phyloP scores from a whole-genome alignment of 1,284 basidiomycete species.

The Rhodotorula sp. region DNA sequence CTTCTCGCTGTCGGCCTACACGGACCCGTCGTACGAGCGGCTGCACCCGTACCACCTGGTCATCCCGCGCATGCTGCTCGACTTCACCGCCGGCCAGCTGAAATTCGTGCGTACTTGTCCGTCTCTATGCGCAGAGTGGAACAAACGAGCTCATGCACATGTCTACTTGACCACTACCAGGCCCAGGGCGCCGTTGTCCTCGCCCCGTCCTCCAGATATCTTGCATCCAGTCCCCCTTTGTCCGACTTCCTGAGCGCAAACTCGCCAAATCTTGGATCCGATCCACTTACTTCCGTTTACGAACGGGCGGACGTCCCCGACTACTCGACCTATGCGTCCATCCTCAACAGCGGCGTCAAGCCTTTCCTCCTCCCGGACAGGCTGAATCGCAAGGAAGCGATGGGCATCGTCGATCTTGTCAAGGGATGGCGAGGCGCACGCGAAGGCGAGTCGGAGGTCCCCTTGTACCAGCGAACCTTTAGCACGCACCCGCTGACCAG shows the following conservation, averaged over 20 bases:
- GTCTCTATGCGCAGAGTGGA: neutral
- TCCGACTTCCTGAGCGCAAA: slow-evolving; percentile 41
- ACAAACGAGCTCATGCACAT: no score
- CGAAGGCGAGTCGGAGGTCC: slow-evolving; percentile 43
- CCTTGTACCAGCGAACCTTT: neutral
- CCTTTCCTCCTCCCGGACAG: slow-evolving; percentile 48
- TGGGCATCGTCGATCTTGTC: slow-evolving; percentile 50
- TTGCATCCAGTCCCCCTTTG: slow-evolving; percentile 27
- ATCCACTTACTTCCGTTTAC: slow-evolving; percentile 46
- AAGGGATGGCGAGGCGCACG: slow-evolving; percentile 47
- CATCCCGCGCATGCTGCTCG: slow-evolving; percentile 72
- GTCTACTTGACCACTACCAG: slow-evolving; percentile 14
- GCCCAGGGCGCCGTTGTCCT: slow-evolving; percentile 46
- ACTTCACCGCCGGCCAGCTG: slow-evolving; percentile 69
- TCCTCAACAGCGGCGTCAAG: slow-evolving; percentile 45
- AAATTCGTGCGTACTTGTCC: slow-evolving; percentile 57
- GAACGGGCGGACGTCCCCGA: slow-evolving; percentile 44
- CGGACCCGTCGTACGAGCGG: slow-evolving; percentile 69
- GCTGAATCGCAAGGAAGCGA: slow-evolving; percentile 49
- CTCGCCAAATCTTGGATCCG: slow-evolving; percentile 17
- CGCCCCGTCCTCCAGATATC: slow-evolving; percentile 45
- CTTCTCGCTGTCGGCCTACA: slow-evolving; percentile 70
- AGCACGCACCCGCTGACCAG: neutral
- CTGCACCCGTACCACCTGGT: slow-evolving; percentile 80
- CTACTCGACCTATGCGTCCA: slow-evolving; percentile 22